A percentile compares a stretch with the other conserved stretches of the same genome.
Conservation (phyloP, 306 rosid species). For the Gillenia trifoliata region DNA sequence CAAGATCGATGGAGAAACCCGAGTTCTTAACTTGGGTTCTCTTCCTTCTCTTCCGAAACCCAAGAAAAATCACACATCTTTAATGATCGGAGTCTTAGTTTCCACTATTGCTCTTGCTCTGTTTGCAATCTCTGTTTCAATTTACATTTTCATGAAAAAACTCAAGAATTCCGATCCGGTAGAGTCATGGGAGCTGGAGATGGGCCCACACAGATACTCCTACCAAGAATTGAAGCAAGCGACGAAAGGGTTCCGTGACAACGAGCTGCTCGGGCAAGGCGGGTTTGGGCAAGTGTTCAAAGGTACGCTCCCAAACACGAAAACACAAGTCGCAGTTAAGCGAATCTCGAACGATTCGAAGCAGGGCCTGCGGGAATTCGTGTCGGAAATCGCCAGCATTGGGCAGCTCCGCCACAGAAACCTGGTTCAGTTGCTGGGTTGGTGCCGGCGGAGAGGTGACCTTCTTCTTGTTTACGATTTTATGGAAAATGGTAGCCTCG, state of each 20-base stretch:
- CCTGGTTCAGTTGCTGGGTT: conserved; percentile 64
- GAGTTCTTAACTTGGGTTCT: conserved; percentile 46
- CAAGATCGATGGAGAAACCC: conserved; percentile 53
- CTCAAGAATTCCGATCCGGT: conserved; percentile 59
- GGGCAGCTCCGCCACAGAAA: conserved; percentile 83
- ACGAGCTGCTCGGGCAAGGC: conserved; percentile 66
- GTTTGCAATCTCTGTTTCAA: conserved; percentile 21
- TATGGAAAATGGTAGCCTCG: conserved; percentile 85
- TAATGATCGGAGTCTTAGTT: conserved; percentile 36
- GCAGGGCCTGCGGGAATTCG: conserved; percentile 73
- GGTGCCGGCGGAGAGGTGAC: conserved; percentile 75
- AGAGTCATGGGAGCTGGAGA: conserved; percentile 74
- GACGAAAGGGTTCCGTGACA: conserved; percentile 57
- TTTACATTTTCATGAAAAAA: conserved; percentile 44
- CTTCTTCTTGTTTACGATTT: conserved; percentile 71
- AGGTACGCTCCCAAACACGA: conserved; percentile 59
- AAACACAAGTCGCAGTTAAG: conserved; percentile 63
- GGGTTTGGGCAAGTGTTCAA: conserved; percentile 79
- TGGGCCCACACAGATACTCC: conserved; percentile 85
- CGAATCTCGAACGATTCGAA: conserved; percentile 71
- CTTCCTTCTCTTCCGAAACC: conserved; percentile 59
- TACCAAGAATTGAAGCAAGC: conserved; percentile 78
- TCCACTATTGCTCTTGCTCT: conserved; percentile 20
- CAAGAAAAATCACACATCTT: conserved; percentile 44
- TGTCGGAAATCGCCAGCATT: conserved; percentile 76